phyloP scores from a whole-genome alignment of 164 flowering plant species.

The Piper longum region DNA sequence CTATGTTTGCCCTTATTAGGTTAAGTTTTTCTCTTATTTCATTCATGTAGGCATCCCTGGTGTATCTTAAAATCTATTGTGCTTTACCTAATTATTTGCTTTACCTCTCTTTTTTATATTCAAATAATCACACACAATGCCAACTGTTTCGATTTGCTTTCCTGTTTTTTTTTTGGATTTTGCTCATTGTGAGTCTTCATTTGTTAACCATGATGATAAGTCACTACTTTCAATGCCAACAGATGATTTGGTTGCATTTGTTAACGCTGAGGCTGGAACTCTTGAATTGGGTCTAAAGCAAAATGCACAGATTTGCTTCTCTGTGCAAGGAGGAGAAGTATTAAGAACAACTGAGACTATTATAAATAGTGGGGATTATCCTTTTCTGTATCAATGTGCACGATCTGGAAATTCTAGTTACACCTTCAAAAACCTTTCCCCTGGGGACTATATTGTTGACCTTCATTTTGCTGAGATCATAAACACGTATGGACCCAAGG shows the following conservation, averaged over 20 bases:
- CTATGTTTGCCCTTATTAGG: too few species aligned
- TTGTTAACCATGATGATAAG: too few species aligned
- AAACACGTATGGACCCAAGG: constrained; percentile 61
- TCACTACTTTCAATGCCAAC: not conserved
- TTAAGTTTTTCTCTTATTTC: too few species aligned
- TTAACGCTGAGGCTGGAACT: constrained; percentile 54
- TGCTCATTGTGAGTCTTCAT: not conserved
- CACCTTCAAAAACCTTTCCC: constrained; percentile 28
- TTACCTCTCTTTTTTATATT: not conserved
- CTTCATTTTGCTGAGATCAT: constrained; percentile 80
- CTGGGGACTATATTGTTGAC: constrained; percentile 62
- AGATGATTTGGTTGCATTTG: constrained; percentile 46
- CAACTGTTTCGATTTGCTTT: not conserved
- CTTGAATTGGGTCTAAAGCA: constrained; percentile 14
- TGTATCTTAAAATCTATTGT: too few species aligned
- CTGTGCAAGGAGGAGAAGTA: constrained; percentile 53
- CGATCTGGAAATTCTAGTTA: constrained; percentile 57
- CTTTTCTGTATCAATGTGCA: constrained; percentile 54
- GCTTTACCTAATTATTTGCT: not conserved
- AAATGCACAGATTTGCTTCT: constrained; percentile 23
- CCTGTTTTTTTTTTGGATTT: too few species aligned
- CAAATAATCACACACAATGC: not conserved
- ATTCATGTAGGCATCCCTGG: too few species aligned
- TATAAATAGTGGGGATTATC: constrained; percentile 35
- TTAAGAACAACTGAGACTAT: constrained; percentile 48